Base-by-base conservation (phyloP, 148 eudicot species). In the Nepenthes gracilis region DNA sequence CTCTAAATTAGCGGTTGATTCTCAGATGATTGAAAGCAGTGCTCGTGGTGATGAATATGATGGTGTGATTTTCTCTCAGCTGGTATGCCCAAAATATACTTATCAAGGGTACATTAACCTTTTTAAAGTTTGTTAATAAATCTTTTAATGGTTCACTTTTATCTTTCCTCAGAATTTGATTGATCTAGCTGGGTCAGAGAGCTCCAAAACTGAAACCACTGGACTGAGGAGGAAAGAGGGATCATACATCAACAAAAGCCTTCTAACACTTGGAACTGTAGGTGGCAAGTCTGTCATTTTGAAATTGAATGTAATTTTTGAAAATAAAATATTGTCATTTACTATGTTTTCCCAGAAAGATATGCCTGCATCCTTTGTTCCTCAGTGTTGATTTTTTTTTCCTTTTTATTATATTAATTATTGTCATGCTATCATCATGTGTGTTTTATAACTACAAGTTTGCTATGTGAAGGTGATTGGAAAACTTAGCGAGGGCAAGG, bases 181-280 rank as follows among this genome's bases (percentile, higher is more conserved):
- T 70, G 99, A 93, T 75, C 72, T 93, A 59, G 99, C 99, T 67
- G 99, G 99, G 75, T 93, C 99, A 23, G 99, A 93, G 74, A 93
- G 97, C 81, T 89, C 99, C 67, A 93, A 93, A 84, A 93, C 99
- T 55, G 99, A 93, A 78, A 93, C 99, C 34, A 89, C 92, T 49
- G 99, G 99, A 56, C 60, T 93, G 67, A 74, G 99, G 75, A 86
- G 99, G 80, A 93, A 93, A 75, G 99, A 93, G 75, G 99, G 99
- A 80, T 79, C 99, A 36, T 93, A 88, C 70, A 93, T 93, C 61
- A 93, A 93, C 67, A 93, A 93, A 69, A 93, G 99, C 78, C 92
- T 93, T 76, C 78, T 93, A 50, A 93, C 99, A 58, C 95, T 93
- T 71, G 99, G 99, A 83, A 93, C 99, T 58, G 99, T 93, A 75